Base-by-base conservation (phyloP, 2,329 filamentous ascomycete species). In the Calcarisporium arbuscula region DNA sequence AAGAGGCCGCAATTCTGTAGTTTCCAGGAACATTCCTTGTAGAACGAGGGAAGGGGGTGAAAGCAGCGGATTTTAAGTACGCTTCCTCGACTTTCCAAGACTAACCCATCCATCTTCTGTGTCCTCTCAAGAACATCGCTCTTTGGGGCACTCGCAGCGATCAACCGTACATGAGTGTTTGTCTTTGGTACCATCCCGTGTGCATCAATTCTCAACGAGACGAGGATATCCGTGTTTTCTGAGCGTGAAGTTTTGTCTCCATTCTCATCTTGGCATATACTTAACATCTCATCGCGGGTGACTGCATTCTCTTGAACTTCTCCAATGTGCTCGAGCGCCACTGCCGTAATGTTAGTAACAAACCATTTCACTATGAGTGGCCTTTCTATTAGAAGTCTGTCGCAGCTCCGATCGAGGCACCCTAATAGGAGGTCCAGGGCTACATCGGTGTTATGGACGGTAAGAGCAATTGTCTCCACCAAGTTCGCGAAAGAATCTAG, bases 321-420 rank as follows among this genome's bases (percentile, higher is more conserved):
- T 16, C 58, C 56, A 11, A 64, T 51, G 34, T 65, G 60, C 33
- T 66, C 59, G 7, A 65, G 17, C 2, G 59, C 60, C 22, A 65
- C 57, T 2, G 53, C 58, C 21, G 55, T 54, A 8, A 57, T 25
- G 26, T 55, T 58, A 7, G 45, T 47, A 3, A 58, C 42, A 25
- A 64, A 54, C 38, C 58, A 49, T 2, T 39, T 39, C 7, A 52
- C 39, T 6, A 53, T 36, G 5, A 38, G 36, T 3, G 53, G 51
- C 3, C 41, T 43, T 16, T 47, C 55, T 6, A 48, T 38, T 5
- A 58, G 30, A 6, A 63, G 40, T 5, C 52, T 50, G 9, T 29
- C 37, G 19, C 25, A 50, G 36, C 56, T 50, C 7, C 46, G 50
- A 31, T 65, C 57, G 2, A 67, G 35, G 10, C 46, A 36, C 9